These are phyloP conservation scores for Aspergillus luchuensis DNA, from an alignment of 2,329 filamentous ascomycete genomes.

Conservation along the genomic window DNA sequence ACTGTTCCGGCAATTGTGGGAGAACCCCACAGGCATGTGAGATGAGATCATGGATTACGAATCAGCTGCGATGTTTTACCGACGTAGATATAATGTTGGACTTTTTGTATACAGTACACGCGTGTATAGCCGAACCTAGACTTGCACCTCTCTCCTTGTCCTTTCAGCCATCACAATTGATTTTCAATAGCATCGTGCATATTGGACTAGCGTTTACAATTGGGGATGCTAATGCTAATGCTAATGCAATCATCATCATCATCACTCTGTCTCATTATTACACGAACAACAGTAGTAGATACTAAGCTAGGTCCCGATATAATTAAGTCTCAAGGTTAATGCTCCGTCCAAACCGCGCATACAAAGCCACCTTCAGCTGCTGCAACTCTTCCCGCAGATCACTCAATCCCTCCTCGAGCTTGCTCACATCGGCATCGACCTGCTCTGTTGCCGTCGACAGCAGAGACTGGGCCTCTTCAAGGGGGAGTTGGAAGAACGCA, in stretches of 20 bases:
- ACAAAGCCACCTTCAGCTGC: constrained; percentile 85
- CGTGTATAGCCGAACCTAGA: background rate
- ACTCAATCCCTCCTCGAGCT: constrained; percentile 74
- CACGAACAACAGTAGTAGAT: background rate
- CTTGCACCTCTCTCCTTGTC: background rate
- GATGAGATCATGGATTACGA: constrained; percentile 16
- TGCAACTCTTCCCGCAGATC: constrained; percentile 83
- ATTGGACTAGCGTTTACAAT: no score
- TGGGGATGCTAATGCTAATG: no score
- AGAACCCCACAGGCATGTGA: constrained; percentile 5
- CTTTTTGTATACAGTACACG: constrained; percentile 1
- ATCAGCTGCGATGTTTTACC: constrained; percentile 20
- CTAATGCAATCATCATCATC: no score
- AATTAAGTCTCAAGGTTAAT: constrained; percentile 90
- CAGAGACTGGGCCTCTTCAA: constrained; percentile 84
- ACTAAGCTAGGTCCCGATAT: background rate
- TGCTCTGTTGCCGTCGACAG: constrained; percentile 69
- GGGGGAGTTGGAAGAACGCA: constrained; percentile 84
- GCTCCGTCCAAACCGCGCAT: constrained; percentile 91
- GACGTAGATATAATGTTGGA: background rate
- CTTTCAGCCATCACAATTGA: background rate
- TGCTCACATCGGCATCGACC: constrained; percentile 74
- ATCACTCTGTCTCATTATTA: no score
- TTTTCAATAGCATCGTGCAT: no score
- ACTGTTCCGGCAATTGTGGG: background rate